Percentiles rank a stretch among this genome's conserved stretches.
phyloP scores from a whole-genome alignment of 139 green algal genomes.

The Chlorella sp. region DNA sequence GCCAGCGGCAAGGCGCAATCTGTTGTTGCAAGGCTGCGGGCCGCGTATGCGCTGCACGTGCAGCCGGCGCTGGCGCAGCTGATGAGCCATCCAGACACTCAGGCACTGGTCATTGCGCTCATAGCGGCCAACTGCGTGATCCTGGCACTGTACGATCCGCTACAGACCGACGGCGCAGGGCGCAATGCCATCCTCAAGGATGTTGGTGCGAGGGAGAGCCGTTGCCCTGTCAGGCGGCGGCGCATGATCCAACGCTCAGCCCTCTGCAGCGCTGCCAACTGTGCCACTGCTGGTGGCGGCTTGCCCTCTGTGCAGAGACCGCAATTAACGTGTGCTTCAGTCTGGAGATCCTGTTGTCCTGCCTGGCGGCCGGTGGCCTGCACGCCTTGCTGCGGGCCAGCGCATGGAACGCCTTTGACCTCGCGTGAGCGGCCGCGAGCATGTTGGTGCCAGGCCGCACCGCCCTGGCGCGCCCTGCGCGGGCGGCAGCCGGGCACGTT shows the following conservation, averaged over 20 bases:
- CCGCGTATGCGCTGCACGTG: constrained; percentile 5
- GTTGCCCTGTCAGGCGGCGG: too few species aligned
- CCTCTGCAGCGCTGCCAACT: not conserved
- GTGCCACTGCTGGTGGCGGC: not conserved
- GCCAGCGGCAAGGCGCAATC: not conserved
- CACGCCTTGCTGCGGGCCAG: constrained; percentile 49
- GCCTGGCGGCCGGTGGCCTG: constrained; percentile 50
- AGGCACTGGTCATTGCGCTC: constrained; percentile 69
- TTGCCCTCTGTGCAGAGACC: constrained; percentile 51
- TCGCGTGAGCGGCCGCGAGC: too few species aligned
- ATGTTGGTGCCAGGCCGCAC: too few species aligned
- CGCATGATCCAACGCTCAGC: not conserved
- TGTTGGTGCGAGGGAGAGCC: constrained; percentile 38
- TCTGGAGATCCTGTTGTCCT: constrained; percentile 65
- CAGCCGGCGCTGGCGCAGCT: constrained; percentile 8
- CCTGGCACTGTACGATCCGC: constrained; percentile 61
- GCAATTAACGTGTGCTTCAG: constrained; percentile 75
- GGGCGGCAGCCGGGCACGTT: too few species aligned
- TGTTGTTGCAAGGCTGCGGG: not conserved
- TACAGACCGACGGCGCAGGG: constrained; percentile 27
- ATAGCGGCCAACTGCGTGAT: constrained; percentile 73
- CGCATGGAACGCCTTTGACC: constrained; percentile 77
- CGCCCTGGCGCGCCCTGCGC: too few species aligned
- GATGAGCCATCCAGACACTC: constrained; percentile 64
- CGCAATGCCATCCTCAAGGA: constrained; percentile 54